phyloP scores from a whole-genome alignment of 345 rosid genomes.

The Kandelia obovata region DNA sequence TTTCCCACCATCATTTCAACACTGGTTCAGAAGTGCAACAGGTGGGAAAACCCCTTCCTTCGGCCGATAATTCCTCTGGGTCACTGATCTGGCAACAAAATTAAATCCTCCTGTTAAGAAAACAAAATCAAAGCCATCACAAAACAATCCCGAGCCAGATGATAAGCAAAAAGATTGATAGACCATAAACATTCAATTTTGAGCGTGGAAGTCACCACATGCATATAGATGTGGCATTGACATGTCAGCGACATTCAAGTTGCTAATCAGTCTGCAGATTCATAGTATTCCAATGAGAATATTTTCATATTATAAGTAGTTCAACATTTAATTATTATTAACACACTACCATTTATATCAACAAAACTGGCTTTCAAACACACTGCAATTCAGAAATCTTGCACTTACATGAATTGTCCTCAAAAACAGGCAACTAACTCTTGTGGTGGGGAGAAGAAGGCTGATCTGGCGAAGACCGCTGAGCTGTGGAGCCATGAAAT shows the following conservation, averaged over 20 bases:
- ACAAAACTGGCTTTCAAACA: too few species aligned
- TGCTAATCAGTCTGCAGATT: too few species aligned
- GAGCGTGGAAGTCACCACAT: too few species aligned
- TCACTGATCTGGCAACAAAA: neutral
- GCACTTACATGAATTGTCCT: neutral
- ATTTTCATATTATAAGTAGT: too few species aligned
- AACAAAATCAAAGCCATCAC: neutral
- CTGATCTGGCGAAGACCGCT: slow-evolving; percentile 8
- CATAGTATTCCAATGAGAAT: too few species aligned
- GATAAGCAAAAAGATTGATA: neutral
- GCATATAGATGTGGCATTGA: too few species aligned
- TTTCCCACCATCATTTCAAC: neutral
- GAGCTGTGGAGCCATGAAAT: slow-evolving; percentile 6
- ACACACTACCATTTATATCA: too few species aligned
- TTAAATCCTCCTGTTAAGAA: slow-evolving; percentile 1
- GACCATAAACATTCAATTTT: too few species aligned
- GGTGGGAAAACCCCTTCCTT: slow-evolving; percentile 1
- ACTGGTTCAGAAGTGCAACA: neutral
- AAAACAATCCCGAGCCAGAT: neutral
- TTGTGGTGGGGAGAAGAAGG: slow-evolving; percentile 8
- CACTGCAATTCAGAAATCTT: neutral
- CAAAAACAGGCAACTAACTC: slow-evolving; percentile 7
- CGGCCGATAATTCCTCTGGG: neutral
- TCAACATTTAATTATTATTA: too few species aligned
- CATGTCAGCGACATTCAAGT: too few species aligned